A percentile compares a stretch with the other conserved stretches of the same genome.
Conservation (phyloP, 805 yeast species). For the Komagataella pastoris region DNA sequence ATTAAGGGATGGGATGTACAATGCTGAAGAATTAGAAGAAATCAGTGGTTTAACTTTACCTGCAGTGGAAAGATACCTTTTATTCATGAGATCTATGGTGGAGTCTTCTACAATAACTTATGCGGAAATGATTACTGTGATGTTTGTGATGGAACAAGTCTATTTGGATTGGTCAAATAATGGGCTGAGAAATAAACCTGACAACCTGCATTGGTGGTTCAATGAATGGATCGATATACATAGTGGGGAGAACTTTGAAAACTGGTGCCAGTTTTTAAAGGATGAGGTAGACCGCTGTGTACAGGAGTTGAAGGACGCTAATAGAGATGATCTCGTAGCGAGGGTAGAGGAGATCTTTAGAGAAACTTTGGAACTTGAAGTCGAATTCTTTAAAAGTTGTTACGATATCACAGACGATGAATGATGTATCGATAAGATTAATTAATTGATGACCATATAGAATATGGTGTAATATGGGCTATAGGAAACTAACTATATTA, state of each 20-base stretch:
- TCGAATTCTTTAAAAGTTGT: constrained; percentile 33
- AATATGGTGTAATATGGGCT: background rate
- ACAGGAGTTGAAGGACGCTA: background rate
- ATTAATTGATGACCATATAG: background rate
- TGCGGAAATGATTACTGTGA: constrained; percentile 26
- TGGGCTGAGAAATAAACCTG: constrained; percentile 11
- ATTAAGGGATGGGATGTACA: constrained; percentile 6
- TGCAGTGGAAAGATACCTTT: constrained; percentile 23
- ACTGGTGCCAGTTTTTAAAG: constrained; percentile 33
- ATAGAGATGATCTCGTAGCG: constrained; percentile 10
- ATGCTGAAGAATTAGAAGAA: constrained; percentile 9
- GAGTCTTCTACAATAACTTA: constrained; percentile 17
- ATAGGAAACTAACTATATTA: background rate
- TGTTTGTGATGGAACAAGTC: constrained; percentile 34
- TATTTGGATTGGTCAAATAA: constrained; percentile 39
- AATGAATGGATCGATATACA: constrained; percentile 41
- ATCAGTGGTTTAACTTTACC: constrained; percentile 12
- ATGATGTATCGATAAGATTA: background rate
- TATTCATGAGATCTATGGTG: constrained; percentile 18
- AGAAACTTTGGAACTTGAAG: constrained; percentile 25
- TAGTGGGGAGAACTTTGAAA: constrained; percentile 30
- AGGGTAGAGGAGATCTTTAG: constrained; percentile 18
- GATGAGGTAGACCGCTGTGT: constrained; percentile 24
- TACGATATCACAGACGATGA: constrained; percentile 11
- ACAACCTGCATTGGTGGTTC: constrained; percentile 26